Evolutionary conservation across 495 filamentous ascomycete species (phyloP).

Genomic region (Tuber brumale): DNA sequence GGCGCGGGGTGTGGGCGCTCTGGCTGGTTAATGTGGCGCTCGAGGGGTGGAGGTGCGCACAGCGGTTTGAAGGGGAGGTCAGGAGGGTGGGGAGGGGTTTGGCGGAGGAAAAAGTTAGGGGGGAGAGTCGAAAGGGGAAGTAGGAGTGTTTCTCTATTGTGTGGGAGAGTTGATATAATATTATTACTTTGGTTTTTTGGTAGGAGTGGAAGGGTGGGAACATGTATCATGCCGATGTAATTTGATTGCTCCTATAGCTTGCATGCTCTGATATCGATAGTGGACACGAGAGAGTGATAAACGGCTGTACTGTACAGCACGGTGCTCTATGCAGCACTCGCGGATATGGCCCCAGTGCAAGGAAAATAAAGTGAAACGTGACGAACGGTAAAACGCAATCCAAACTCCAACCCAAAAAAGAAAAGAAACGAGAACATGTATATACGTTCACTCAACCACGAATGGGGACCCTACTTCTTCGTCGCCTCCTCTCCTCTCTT

Average conservation of each 20-base stretch:
- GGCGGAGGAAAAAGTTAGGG: conserved; percentile 15
- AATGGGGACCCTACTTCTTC: not conserved
- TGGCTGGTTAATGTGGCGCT: conserved; percentile 29
- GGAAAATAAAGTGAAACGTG: not conserved
- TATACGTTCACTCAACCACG: not conserved
- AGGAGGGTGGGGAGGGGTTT: conserved; percentile 31
- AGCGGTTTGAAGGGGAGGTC: conserved; percentile 35
- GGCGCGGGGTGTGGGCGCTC: conserved; percentile 25
- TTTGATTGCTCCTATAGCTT: not conserved
- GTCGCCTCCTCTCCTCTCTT: conserved; percentile 6
- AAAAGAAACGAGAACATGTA: not conserved
- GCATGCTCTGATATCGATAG: not conserved
- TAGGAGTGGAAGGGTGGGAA: not conserved
- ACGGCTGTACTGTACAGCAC: not conserved
- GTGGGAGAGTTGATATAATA: not conserved
- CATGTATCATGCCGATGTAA: not conserved
- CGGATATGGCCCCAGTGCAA: not conserved
- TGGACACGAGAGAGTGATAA: not conserved
- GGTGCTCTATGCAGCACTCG: not conserved
- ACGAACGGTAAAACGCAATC: not conserved
- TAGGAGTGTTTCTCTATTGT: conserved; percentile 4
- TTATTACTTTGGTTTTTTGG: not conserved
- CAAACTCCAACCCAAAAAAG: not conserved
- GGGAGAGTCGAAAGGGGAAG: conserved; percentile 27
- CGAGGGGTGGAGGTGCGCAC: conserved; percentile 40